These are phyloP conservation scores for Hemerocallis citrina DNA, from an alignment of 106 monocot genomes.

Conservation along the genomic window DNA sequence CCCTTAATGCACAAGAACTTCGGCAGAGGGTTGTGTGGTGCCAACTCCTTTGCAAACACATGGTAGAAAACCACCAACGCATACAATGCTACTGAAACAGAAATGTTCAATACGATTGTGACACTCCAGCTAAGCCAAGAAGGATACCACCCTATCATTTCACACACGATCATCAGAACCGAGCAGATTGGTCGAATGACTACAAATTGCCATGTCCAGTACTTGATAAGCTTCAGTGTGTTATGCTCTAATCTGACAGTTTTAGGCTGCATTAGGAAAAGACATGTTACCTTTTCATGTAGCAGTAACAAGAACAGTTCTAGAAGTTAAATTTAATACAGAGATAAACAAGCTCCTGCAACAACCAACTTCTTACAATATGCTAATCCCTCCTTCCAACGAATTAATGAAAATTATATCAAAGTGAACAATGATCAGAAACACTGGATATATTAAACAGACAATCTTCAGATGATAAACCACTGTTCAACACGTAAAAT, in stretches of 20 bases:
- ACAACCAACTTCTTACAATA: no score
- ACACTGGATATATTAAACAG: no score
- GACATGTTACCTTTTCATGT: no score
- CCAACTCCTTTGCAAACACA: constrained; percentile 78
- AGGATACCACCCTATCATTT: constrained; percentile 46
- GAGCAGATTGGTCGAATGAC: constrained; percentile 65
- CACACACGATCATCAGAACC: constrained; percentile 48
- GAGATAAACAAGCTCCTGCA: no score
- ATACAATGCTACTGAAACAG: constrained; percentile 77
- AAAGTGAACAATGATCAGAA: no score
- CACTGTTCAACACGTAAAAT: no score
- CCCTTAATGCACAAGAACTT: constrained; percentile 90
- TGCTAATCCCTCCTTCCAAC: no score
- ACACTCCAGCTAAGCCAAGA: constrained; percentile 64
- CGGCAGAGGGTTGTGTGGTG: constrained; percentile 62
- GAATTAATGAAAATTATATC: constrained; percentile 2
- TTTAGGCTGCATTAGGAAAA: constrained; percentile 29
- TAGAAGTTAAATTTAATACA: no score
- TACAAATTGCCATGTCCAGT: constrained; percentile 97
- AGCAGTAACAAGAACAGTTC: no score
- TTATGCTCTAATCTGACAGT: constrained; percentile 50
- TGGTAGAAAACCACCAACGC: constrained; percentile 72
- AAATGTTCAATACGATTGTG: constrained; percentile 67
- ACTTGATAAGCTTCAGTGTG: constrained; percentile 57
- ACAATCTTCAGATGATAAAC: no score